phyloP scores from a whole-genome alignment of 1,139 yeast genomes.

The Kurtzmaniella quercitrusa region DNA sequence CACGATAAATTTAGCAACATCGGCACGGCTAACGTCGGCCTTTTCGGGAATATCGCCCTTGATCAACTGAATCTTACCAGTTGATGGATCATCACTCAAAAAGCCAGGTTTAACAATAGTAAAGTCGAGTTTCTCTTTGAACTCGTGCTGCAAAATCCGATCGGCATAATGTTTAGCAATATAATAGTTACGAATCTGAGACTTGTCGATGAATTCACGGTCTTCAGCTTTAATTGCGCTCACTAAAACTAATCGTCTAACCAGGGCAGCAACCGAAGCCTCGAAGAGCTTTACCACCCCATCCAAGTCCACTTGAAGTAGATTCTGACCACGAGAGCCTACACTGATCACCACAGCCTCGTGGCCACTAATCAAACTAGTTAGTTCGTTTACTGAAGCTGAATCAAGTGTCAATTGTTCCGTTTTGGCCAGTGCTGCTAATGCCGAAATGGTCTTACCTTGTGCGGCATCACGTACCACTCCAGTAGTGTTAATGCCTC shows the following conservation, averaged over 20 bases:
- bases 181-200: slow-evolving; percentile 34
- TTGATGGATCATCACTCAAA: slow-evolving; percentile 33
- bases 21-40: slow-evolving; percentile 23
- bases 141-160: slow-evolving; percentile 34
- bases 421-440: slow-evolving; percentile 33
- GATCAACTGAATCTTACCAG: slow-evolving; percentile 32
- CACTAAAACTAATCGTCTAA: slow-evolving; percentile 47
- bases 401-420: slow-evolving; percentile 35
- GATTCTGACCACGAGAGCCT: slow-evolving; percentile 58
- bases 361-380: slow-evolving; percentile 37
- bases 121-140: slow-evolving; percentile 34
- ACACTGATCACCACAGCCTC: slow-evolving; percentile 61
- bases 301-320: slow-evolving; percentile 56
- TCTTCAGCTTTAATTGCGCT: slow-evolving; percentile 55
- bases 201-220: slow-evolving; percentile 28
- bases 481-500: slow-evolving; percentile 41
- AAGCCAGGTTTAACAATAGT: slow-evolving; percentile 51
- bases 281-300: slow-evolving; percentile 58
- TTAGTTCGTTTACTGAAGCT: slow-evolving; percentile 29
- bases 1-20: slow-evolving; percentile 26
- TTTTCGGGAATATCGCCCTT: slow-evolving; percentile 10
- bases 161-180: slow-evolving; percentile 59
- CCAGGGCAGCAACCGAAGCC: slow-evolving; percentile 45
- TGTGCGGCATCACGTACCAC: slow-evolving; percentile 49
- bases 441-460: slow-evolving; percentile 24